Percentiles rank a stretch among this genome's conserved stretches.
These are phyloP conservation scores for Malbranchea cinnamomea DNA, from an alignment of 2,329 filamentous ascomycete genomes.

Conservation along the genomic window DNA sequence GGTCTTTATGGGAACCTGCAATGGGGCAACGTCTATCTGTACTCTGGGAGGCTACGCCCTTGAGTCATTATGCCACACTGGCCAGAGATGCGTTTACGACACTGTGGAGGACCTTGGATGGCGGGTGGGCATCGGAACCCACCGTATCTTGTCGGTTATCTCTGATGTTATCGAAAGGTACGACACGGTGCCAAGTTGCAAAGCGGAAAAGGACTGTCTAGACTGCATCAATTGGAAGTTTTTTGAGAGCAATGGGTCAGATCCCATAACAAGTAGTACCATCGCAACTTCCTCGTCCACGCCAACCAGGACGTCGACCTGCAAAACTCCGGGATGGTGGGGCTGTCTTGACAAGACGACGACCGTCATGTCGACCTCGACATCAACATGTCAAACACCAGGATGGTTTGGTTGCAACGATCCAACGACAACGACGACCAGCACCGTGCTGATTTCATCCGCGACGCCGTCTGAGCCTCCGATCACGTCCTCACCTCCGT, in stretches of 20 bases:
- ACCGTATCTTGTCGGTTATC: conserved; percentile 81
- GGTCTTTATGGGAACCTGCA: conserved; percentile 86
- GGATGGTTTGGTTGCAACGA: conserved; percentile 32
- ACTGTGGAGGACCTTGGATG: conserved; percentile 84
- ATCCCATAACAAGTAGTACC: conserved; percentile 50
- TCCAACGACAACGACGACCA: conserved; percentile 18
- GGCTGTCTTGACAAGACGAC: conserved; percentile 41
- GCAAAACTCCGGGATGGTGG: conserved; percentile 88
- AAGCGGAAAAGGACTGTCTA: conserved; percentile 60
- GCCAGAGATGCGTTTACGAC: conserved; percentile 78
- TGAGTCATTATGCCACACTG: conserved; percentile 84
- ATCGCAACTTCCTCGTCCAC: conserved; percentile 40
- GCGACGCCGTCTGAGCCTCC: conserved; percentile 12
- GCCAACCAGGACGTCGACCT: conserved; percentile 60
- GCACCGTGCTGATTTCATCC: conserved; percentile 14
- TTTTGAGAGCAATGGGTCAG: conserved; percentile 80
- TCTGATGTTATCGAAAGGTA: conserved; percentile 75
- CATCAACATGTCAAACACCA: conserved; percentile 24
- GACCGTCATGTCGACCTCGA: conserved; percentile 17
- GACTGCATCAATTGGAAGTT: conserved; percentile 93
- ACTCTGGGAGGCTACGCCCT: conserved; percentile 87
- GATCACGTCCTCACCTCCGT: conserved; percentile 12
- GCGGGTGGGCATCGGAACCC: conserved; percentile 79
- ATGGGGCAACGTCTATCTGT: conserved; percentile 75
- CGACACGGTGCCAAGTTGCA: conserved; percentile 63